Conservation (phyloP, 768 basidiomycete species). For the Termitomyces titanicus region DNA sequence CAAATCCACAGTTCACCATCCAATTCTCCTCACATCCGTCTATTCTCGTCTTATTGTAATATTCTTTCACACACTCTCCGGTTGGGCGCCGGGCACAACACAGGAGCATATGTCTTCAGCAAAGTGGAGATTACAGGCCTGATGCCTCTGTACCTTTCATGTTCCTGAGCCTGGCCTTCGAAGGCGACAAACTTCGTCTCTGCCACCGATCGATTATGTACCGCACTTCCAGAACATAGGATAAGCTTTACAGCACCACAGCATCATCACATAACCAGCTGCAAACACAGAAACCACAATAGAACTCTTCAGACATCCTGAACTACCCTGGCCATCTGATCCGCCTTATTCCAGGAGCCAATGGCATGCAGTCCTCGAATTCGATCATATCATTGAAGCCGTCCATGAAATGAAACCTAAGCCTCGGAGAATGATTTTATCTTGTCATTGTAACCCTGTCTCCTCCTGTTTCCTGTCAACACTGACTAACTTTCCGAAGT, state of each 20-base stretch:
- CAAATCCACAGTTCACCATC: background rate
- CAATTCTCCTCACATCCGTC: background rate
- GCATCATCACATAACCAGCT: background rate
- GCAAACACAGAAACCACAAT: no score
- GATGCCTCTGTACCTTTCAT: constrained; percentile 10
- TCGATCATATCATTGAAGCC: background rate
- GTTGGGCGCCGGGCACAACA: no score
- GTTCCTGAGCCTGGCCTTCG: constrained; percentile 5
- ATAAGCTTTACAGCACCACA: background rate
- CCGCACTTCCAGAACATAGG: no score
- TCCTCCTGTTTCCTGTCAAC: constrained; percentile 2
- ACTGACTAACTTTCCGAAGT: background rate
- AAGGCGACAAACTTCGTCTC: background rate
- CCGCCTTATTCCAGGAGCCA: no score
- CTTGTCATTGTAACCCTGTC: background rate
- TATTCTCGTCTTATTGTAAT: background rate
- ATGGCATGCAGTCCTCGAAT: background rate
- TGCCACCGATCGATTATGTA: background rate
- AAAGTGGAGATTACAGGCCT: no score
- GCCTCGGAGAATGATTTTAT: background rate
- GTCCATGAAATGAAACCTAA: background rate
- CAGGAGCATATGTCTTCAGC: constrained; percentile 4
- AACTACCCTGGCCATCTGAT: no score
- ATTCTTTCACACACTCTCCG: no score
- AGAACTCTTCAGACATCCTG: no score